These are phyloP conservation scores for Aaosphaeria pasadenensis DNA, from an alignment of 2,329 filamentous ascomycete genomes.

Conservation along the genomic window DNA sequence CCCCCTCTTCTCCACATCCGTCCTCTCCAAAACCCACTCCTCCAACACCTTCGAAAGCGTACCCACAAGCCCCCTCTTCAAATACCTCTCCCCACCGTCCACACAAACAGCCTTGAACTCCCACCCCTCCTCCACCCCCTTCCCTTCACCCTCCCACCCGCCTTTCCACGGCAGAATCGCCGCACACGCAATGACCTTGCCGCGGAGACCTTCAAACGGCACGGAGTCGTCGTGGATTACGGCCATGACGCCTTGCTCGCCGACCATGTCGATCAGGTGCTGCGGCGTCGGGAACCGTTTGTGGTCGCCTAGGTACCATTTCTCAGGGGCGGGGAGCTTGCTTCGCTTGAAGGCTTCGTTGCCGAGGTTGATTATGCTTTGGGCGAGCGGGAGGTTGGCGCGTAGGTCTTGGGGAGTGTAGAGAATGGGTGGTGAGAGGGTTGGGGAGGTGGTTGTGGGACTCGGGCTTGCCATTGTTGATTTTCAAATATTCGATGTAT, in stretches of 20 bases:
- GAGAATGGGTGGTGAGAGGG: too few species aligned
- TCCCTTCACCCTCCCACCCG: neutral
- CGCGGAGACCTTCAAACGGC: neutral
- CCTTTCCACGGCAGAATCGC: neutral
- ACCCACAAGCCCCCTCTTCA: constrained; percentile 1
- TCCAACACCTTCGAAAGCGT: neutral
- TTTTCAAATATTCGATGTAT: too few species aligned
- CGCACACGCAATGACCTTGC: constrained; percentile 1
- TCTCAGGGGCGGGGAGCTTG: neutral
- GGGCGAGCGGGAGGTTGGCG: neutral
- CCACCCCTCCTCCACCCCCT: constrained; percentile 1
- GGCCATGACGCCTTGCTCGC: neutral
- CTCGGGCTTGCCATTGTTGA: neutral
- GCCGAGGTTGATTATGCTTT: neutral
- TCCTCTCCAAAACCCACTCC: neutral
- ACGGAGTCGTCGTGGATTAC: neutral
- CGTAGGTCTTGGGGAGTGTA: neutral
- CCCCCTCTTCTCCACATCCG: neutral
- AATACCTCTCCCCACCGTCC: neutral
- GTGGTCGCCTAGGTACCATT: neutral
- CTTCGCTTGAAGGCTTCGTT: neutral
- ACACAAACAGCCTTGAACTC: constrained; percentile 7
- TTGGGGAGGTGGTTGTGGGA: neutral
- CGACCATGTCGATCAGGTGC: neutral
- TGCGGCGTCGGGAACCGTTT: neutral